Base-by-base conservation (phyloP, 129 eudicot genomes). In the Artemisia annua region DNA sequence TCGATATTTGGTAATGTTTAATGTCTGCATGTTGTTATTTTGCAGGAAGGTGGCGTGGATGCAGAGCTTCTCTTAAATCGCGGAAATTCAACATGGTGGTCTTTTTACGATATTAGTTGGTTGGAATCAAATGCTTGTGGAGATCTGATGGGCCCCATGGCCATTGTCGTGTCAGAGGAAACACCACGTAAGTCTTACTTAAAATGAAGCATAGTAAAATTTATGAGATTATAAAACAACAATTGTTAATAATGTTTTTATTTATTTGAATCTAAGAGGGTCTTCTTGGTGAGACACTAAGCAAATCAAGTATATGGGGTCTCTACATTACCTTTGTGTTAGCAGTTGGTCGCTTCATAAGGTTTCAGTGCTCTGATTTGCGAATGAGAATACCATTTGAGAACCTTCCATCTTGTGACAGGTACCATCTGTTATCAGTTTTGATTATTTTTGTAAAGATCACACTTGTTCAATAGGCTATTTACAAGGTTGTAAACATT, bases 301-400 rank as follows among this genome's bases (percentile, higher is more conserved):
- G 99, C 96, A 95, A 95, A 83, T 95, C 90, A 80, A 95, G 99
- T 84, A 95, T 95, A 75, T 95, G 99, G 99, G 97, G 97, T 24
- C 96, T 95, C 69, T 95, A 95, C 83, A 90, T 95, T 66, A 95
- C 99, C 70, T 95, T 95, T 67, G 99, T 95, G 80, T 84, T 95
- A 66, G 99, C 99, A 50, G 99, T 95, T 48, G 99, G 99, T 54
- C 96, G 99, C 63, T 95, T 95, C 71, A 95, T 95, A 66, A 87
- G 97, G 86, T 90, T 95, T 73, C 99, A 95, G 71, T 95, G 99
- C 80, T 85, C 99, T 26, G 99, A 95, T 77, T 79, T 95, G 72
- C 76, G 99, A 51, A 95, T 95, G 99, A 84, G 99, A 86, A 95
- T 95, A 79, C 99, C 99, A 12, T 95, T 60, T 18, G 97, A 95